Percentiles rank a stretch among this genome's conserved stretches.
These are phyloP conservation scores for Ceriops tagal DNA, from an alignment of 345 rosid species.

Conservation along the genomic window DNA sequence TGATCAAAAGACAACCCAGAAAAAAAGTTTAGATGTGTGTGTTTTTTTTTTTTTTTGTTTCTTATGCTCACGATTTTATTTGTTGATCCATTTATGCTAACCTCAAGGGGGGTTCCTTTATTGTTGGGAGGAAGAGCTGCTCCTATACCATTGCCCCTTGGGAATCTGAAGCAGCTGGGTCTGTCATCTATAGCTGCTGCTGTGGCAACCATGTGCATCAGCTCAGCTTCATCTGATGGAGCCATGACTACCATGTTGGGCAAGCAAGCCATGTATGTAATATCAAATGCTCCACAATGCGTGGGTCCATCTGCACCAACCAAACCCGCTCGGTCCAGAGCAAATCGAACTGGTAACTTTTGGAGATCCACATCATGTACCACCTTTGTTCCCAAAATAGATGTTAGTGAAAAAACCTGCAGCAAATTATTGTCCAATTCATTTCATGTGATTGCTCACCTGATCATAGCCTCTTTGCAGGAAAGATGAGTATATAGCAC, in stretches of 20 bases:
- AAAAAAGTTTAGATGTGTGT: slow-evolving; percentile 6
- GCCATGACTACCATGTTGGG: slow-evolving; percentile 91
- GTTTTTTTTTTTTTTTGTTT: not conserved
- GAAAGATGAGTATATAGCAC: slow-evolving; percentile 74
- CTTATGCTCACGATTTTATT: not conserved
- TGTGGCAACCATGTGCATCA: slow-evolving; percentile 77
- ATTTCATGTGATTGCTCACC: slow-evolving; percentile 30
- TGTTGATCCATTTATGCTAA: slow-evolving; percentile 15
- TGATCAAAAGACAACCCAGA: not conserved
- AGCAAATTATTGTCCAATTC: not conserved
- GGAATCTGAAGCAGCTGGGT: slow-evolving; percentile 81
- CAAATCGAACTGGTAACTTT: slow-evolving; percentile 65
- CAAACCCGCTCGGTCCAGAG: slow-evolving; percentile 65
- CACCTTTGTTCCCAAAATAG: slow-evolving; percentile 35
- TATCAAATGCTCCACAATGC: slow-evolving; percentile 75
- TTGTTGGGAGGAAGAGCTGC: slow-evolving; percentile 44
- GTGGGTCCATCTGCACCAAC: slow-evolving; percentile 83
- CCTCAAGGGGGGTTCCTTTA: slow-evolving; percentile 65
- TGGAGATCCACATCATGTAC: slow-evolving; percentile 81
- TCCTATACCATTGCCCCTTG: slow-evolving; percentile 72
- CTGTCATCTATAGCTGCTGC: slow-evolving; percentile 74
- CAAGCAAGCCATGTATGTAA: slow-evolving; percentile 70
- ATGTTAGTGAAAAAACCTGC: slow-evolving; percentile 4
- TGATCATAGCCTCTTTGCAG: slow-evolving; percentile 78
- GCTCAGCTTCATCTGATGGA: slow-evolving; percentile 73